Percentiles rank a stretch among this genome's conserved stretches.
phyloP scores from a whole-genome alignment of 768 basidiomycete species.

The Mycena sanguinolenta region DNA sequence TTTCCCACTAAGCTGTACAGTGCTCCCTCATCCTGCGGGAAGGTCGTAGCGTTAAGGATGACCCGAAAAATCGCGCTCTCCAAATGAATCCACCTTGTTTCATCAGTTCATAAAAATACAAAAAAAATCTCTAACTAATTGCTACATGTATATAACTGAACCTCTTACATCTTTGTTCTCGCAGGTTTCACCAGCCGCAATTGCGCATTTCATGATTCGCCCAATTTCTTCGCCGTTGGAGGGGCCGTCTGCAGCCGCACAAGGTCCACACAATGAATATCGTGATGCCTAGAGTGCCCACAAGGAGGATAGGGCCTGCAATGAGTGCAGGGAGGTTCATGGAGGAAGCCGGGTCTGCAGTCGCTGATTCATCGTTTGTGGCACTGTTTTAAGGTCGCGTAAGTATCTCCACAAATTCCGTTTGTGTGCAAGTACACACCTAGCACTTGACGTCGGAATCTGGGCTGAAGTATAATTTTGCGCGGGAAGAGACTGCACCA shows the following conservation, averaged over 20 bases:
- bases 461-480: neutral
- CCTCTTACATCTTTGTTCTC: too few relatives aligned
- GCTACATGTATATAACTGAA: too few relatives aligned
- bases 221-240: neutral
- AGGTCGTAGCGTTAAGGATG: too few relatives aligned
- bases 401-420: neutral
- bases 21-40: too few relatives aligned
- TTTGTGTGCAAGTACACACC: neutral
- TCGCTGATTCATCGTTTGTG: neutral
- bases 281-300: neutral
- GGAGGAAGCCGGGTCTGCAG: neutral
- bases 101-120: too few relatives aligned
- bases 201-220: neutral
- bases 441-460: neutral
- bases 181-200: too few relatives aligned
- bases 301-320: neutral
- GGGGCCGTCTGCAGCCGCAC: constrained; percentile 1
- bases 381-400: neutral
- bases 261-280: neutral
- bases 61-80: too few relatives aligned
- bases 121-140: too few relatives aligned
- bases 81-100: too few relatives aligned
- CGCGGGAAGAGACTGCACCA: neutral
- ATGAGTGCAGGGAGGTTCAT: neutral
- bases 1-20: too few relatives aligned